These are phyloP conservation scores for Chaetomium strumarium DNA, from an alignment of 2,329 filamentous ascomycete genomes.

Conservation along the genomic window DNA sequence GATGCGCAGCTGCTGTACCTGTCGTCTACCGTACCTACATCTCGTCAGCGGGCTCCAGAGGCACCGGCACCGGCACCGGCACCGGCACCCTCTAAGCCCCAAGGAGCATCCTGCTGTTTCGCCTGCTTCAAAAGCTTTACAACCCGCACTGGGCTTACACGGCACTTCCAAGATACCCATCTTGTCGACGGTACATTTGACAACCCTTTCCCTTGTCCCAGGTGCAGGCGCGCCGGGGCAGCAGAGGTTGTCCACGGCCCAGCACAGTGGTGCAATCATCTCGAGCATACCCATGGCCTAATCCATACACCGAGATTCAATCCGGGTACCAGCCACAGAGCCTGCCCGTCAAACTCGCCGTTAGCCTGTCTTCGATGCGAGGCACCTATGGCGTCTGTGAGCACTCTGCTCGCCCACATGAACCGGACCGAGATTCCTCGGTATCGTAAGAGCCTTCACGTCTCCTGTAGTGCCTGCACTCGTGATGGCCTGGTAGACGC, in stretches of 20 bases:
- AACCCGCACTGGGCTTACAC: constrained; percentile 8
- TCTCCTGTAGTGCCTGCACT: constrained; percentile 10
- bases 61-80: too few relatives aligned
- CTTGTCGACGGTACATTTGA: constrained; percentile 11
- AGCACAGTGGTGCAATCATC: constrained; percentile 10
- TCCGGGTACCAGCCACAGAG: constrained; percentile 7
- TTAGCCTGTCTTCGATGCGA: constrained; percentile 12
- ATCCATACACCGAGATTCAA: constrained; percentile 12
- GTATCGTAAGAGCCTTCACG: constrained; percentile 8
- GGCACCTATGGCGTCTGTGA: constrained; percentile 8
- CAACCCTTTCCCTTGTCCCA: constrained; percentile 13
- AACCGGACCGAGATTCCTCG: constrained; percentile 11
- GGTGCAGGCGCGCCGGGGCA: background rate
- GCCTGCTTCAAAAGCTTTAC: constrained; percentile 6
- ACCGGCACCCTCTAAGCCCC: constrained; percentile 7
- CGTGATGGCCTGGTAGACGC: constrained; percentile 11
- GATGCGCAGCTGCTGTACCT: constrained; percentile 8
- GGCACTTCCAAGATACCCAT: constrained; percentile 8
- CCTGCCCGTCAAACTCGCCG: too few relatives aligned
- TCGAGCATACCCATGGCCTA: constrained; percentile 13
- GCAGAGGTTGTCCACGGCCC: constrained; percentile 9
- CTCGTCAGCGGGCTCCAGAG: constrained; percentile 1
- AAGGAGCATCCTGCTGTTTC: constrained; percentile 8
- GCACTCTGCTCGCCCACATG: constrained; percentile 12
- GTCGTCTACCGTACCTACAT: constrained; percentile 3